Evolutionary conservation across 352 stramenopile species (phyloP), one percentile per base, ranked within the genome.

Genomic region (Phytophthora fragariaefolia): DNA sequence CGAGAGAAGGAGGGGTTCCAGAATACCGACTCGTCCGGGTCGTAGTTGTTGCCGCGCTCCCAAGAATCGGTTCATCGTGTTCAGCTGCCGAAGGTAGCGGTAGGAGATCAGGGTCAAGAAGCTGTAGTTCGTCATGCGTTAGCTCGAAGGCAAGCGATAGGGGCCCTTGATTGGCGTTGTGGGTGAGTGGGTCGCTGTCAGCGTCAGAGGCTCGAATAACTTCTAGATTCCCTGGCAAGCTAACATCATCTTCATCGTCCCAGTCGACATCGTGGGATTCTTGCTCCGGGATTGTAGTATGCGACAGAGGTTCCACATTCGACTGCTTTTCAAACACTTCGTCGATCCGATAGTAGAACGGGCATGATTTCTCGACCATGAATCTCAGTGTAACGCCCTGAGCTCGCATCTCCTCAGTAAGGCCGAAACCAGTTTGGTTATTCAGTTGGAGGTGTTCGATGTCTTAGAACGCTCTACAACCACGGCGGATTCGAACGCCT

Each of bases 401-500:
- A 3, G 6, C 17, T n/a, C 20, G 1, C 32, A 64, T 57, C 23
- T 64, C 34, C 6, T 23, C 34, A 1, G 57, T 30, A 2, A 57
- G 1, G 1, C 46, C 57, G 5, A 64, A 64, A 9, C 57, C 57
- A 3, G 57, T 57, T 24, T 64, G 46, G 2, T 50, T 27, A 12
- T n/a, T 15, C 3, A 56, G 22, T 28, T 57, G 42, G n/a, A n/a
- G n/a, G n/a, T n/a, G n/a, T n/a, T n/a, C n/a, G n/a, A n/a, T n/a
- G n/a, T n/a, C n/a, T n/a, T n/a, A n/a, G n/a, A n/a, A n/a, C n/a
- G n/a, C n/a, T n/a, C n/a, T n/a, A n/a, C n/a, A n/a, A n/a, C n/a
- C n/a, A n/a, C n/a, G n/a, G n/a, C n/a, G n/a, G n/a, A n/a, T n/a
- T n/a, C n/a, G n/a, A n/a, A n/a, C n/a, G n/a, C n/a, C n/a, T n/a